A percentile compares a stretch with the other conserved stretches of the same genome.
Evolutionary conservation across 306 rosid species (phyloP).

Genomic region (Abrus precatorius): DNA sequence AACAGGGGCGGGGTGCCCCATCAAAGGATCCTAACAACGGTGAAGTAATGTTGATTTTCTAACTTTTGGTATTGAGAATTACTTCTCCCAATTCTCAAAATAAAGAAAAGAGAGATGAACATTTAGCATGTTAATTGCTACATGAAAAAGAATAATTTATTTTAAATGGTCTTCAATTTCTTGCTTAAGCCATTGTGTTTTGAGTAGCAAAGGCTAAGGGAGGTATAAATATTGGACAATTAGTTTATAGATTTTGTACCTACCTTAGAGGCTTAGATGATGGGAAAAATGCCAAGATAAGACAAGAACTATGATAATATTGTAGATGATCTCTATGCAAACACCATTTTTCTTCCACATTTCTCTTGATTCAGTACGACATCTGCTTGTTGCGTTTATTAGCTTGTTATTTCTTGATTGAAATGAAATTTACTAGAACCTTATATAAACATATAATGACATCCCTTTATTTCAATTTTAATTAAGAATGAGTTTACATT

Average conservation of each 20-base stretch:
- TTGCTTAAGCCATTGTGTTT: not conserved
- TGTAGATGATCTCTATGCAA: not conserved
- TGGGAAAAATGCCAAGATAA: constrained; percentile 6
- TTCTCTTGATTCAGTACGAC: constrained; percentile 3
- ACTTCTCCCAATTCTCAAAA: not conserved
- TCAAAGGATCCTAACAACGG: no score
- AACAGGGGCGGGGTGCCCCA: no score
- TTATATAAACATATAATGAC: constrained; percentile 9
- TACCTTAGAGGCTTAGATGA: not conserved
- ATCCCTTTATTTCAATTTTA: constrained; percentile 29
- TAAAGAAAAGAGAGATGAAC: constrained; percentile 16
- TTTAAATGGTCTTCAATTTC: constrained; percentile 9
- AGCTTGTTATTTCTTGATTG: not conserved
- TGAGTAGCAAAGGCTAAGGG: not conserved
- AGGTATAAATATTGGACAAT: not conserved
- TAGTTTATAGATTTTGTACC: constrained; percentile 37
- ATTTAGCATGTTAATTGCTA: not conserved
- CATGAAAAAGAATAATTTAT: constrained; percentile 4
- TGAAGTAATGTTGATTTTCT: not conserved
- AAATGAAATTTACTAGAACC: not conserved
- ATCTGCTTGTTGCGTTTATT: constrained; percentile 4
- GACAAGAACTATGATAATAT: not conserved
- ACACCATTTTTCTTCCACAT: not conserved
- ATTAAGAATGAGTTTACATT: not conserved
- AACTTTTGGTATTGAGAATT: constrained; percentile 2